Conservation (phyloP, 2,329 filamentous ascomycete species). For the Fusarium sp. region DNA sequence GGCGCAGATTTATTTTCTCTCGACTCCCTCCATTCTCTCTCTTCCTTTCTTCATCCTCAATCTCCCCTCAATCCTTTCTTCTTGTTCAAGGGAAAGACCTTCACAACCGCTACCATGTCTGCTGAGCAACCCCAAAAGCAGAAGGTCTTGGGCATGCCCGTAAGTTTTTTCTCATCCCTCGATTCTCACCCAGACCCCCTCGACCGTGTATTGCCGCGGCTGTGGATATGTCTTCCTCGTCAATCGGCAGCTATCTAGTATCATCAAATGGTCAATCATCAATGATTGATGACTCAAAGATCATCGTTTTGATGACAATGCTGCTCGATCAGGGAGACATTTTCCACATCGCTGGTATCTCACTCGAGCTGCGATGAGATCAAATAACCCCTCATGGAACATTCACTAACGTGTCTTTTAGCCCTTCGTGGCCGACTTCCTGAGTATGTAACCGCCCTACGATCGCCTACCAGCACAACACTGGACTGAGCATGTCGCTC, state of each 20-base stretch:
- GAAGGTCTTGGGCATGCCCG: conserved; percentile 77
- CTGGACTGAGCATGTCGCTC: background rate
- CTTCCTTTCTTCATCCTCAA: conserved; percentile 63
- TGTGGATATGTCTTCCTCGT: conserved; percentile 41
- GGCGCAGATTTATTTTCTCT: conserved; percentile 63
- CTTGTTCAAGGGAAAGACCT: conserved; percentile 60
- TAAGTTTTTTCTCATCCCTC: conserved; percentile 60
- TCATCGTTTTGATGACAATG: background rate
- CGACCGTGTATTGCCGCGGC: conserved; percentile 51
- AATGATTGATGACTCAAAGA: background rate
- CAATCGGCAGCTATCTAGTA: conserved; percentile 13
- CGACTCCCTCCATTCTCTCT: conserved; percentile 60
- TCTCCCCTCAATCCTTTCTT: conserved; percentile 75
- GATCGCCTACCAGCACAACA: conserved; percentile 31
- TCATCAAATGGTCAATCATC: conserved; percentile 38
- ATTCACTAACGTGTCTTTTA: conserved; percentile 57
- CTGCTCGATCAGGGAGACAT: background rate
- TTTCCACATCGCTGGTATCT: conserved; percentile 21
- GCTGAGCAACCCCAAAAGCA: conserved; percentile 69
- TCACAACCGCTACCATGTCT: conserved; percentile 68
- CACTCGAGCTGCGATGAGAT: background rate
- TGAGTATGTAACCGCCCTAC: conserved; percentile 81
- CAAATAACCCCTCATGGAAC: background rate
- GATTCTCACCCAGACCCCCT: conserved; percentile 14
- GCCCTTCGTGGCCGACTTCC: conserved; percentile 98